Evolutionary conservation across 768 basidiomycete species (phyloP).

Genomic region (Boletus rufocinnamomeus): DNA sequence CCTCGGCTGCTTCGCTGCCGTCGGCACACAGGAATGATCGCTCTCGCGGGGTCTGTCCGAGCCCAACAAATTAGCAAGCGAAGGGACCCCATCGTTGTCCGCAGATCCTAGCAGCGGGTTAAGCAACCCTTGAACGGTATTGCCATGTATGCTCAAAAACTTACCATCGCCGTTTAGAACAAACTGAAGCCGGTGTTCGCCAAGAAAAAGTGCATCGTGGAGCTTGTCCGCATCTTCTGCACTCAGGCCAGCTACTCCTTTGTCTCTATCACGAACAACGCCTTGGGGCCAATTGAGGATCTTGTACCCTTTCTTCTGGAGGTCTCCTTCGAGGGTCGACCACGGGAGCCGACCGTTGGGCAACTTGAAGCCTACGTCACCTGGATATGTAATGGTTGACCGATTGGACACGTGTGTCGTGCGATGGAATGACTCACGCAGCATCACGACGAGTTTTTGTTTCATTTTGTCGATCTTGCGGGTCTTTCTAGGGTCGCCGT

Average conservation of each 20-base stretch:
- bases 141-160: not conserved
- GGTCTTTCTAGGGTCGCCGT: too few relatives aligned
- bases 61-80: not conserved
- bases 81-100: not conserved
- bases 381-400: not conserved
- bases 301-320: constrained; percentile 1
- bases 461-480: too few relatives aligned
- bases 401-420: too few relatives aligned
- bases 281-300: constrained; percentile 11
- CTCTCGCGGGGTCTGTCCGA: not conserved
- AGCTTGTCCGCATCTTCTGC: too few relatives aligned
- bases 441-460: constrained; percentile 12
- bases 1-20: too few relatives aligned
- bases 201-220: too few relatives aligned
- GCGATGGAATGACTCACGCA: constrained; percentile 3
- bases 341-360: constrained; percentile 6
- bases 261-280: constrained; percentile 1
- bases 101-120: not conserved
- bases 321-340: too few relatives aligned
- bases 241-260: too few relatives aligned
- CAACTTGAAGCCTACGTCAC: constrained; percentile 6
- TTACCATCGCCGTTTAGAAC: not conserved
- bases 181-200: constrained; percentile 2
- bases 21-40: not conserved
- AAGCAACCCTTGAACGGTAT: not conserved